Evolutionary conservation across 1,284 basidiomycete species (phyloP), one percentile per base, ranked within the genome.

Genomic region (Ceratobasidium sp.): DNA sequence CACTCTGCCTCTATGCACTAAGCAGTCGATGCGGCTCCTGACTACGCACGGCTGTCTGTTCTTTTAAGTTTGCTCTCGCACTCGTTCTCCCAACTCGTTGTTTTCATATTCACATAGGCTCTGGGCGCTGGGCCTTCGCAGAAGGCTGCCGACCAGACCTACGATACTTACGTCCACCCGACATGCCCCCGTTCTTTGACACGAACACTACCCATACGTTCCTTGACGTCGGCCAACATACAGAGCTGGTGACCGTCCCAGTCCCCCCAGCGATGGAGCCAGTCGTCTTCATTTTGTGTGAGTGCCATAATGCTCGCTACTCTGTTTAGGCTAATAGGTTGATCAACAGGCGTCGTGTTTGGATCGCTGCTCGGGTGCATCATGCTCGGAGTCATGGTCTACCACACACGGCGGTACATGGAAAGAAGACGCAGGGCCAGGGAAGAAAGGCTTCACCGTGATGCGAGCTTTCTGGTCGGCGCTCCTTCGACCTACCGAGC

Each of bases 131-230:
- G 55, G 65, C 34, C 50, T 30, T 36, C n/a, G 26, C 65, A 53
- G 52, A 32, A 26, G 53, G 36, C 16, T 36, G 48, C 30, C 34
- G 48, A 39, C 28, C 21, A n/a, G 28, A n/a, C 23, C 52, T 55
- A 69, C 65, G 53, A 69, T 69, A 53, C 52, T 69, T 21, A 69
- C 65, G 65, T 57, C 65, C 21, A 32, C 34, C 34, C 34, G 52
- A 55, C 65, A 69, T 69, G 65, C 39, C 36, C 52, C 65, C 65
- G 26, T 52, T 69, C 52, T 14, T 69, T 69, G 30, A n/a, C 10
- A 28, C 65, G 32, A 45, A 45, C 16, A 18, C 43, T n/a, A 67
- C 48, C 41, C 65, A 53, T 45, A 28, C 65, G 32, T 39, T 69
- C 52, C 36, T 69, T 57, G 65, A 55, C 52, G 52, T 41, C 28